Percentiles rank a stretch among this genome's conserved stretches.
Evolutionary conservation across 2,329 filamentous ascomycete genomes (phyloP).

Genomic region (Zymoseptoria pseudotritici): DNA sequence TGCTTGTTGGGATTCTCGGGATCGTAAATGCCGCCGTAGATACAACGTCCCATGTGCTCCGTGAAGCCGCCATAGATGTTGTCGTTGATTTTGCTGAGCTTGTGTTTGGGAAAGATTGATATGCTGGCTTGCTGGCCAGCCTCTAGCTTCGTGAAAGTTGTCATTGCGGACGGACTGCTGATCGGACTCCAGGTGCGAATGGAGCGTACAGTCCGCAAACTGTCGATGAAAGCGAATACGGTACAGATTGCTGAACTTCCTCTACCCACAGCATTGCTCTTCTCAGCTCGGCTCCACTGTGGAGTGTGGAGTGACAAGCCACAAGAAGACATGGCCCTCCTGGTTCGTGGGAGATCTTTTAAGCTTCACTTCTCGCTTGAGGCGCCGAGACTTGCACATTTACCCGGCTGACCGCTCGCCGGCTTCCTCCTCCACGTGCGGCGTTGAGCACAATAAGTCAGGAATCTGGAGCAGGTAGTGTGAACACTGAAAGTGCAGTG

Average conservation of each 20-base stretch:
- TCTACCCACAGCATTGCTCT: not conserved
- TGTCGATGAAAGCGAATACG: not conserved
- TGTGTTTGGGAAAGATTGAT: conserved; percentile 56
- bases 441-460: not conserved
- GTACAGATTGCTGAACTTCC: not conserved
- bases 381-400: not conserved
- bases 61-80: conserved; percentile 81
- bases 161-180: conserved; percentile 38
- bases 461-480: not conserved
- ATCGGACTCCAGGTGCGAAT: not conserved
- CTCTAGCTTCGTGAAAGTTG: conserved; percentile 62
- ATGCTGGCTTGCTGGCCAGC: conserved; percentile 57
- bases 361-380: not conserved
- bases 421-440: no score
- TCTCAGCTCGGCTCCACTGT: not conserved
- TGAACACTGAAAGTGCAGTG: not conserved
- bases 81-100: conserved; percentile 65
- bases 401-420: not conserved
- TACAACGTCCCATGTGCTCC: conserved; percentile 87
- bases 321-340: not conserved
- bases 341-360: not conserved
- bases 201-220: not conserved
- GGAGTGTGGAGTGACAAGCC: not conserved
- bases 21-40: conserved; percentile 81
- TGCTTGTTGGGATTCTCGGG: conserved; percentile 52